phyloP scores from a whole-genome alignment of 768 basidiomycete genomes.

The Rhizopogon sp. region DNA sequence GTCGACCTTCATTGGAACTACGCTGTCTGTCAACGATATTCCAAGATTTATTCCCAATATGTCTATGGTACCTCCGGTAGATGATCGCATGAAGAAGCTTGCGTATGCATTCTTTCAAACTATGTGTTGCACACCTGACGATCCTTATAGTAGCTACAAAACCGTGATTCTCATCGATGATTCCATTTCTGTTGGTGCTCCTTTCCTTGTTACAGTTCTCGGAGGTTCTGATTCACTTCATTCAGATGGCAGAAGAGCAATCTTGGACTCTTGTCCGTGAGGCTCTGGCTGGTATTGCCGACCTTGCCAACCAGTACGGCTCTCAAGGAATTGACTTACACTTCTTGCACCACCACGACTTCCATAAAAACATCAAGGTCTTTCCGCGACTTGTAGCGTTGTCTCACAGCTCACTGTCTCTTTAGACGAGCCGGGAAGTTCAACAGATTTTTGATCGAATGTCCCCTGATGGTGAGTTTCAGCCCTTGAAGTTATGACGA shows the following conservation, averaged over 20 bases:
- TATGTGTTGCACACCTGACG: conserved; percentile 1
- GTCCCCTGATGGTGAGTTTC: neutral
- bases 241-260: conserved; percentile 21
- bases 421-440: conserved; percentile 1
- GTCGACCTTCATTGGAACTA: neutral
- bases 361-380: conserved; percentile 9
- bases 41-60: conserved; percentile 8
- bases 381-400: neutral
- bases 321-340: conserved; percentile 27
- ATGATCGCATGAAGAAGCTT: neutral
- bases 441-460: neutral
- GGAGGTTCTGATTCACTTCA: neutral
- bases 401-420: neutral
- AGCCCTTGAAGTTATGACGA: neutral
- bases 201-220: neutral
- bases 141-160: conserved; percentile 19
- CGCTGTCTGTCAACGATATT: conserved; percentile 1
- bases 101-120: neutral
- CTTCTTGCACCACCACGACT: conserved; percentile 24
- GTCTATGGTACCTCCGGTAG: conserved; percentile 6
- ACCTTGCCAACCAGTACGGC: conserved; percentile 20
- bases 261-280: conserved; percentile 27
- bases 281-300: conserved; percentile 28
- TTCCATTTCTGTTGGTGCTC: conserved; percentile 19
- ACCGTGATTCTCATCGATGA: conserved; percentile 27